Conservation (phyloP, 768 basidiomycete species). For the Lentinus tigrinus region DNA sequence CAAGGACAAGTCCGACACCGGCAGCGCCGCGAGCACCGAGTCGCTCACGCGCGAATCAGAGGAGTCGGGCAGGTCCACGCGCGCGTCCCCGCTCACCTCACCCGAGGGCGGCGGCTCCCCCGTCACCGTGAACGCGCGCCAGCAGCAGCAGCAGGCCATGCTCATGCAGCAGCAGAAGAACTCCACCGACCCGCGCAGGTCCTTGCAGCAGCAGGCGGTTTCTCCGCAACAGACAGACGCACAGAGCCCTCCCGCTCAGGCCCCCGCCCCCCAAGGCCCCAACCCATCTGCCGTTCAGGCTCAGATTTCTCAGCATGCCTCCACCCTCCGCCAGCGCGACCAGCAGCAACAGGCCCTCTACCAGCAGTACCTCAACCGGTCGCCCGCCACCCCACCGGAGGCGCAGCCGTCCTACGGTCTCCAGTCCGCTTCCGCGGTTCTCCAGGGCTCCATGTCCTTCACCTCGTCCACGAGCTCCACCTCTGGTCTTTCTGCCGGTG, state of each 20-base stretch:
- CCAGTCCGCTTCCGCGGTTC: conserved; percentile 70
- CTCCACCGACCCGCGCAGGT: conserved; percentile 8
- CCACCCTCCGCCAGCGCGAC: conserved; percentile 80
- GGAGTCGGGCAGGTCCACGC: conserved; percentile 55
- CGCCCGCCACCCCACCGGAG: conserved; percentile 78
- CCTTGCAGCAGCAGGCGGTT: conserved; percentile 9
- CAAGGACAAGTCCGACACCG: conserved; percentile 53
- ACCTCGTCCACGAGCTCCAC: conserved; percentile 36
- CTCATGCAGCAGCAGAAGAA: conserved; percentile 59
- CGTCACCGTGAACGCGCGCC: conserved; percentile 50
- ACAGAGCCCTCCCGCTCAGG: conserved; percentile 10
- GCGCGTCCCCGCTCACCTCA: conserved; percentile 23
- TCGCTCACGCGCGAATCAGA: conserved; percentile 48
- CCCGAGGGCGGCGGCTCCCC: conserved; percentile 44
- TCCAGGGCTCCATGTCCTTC: conserved; percentile 46
- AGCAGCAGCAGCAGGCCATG: conserved; percentile 53
- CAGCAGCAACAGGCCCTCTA: conserved; percentile 87
- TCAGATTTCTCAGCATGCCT: conserved; percentile 58
- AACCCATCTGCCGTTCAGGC: conserved; percentile 26
- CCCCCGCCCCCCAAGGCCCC: conserved; percentile 26
- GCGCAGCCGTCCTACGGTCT: conserved; percentile 72
- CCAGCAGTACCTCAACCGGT: conserved; percentile 86
- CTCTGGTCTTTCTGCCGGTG: conserved; percentile 42
- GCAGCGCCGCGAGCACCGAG: conserved; percentile 49
- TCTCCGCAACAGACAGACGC: conserved; percentile 20